Percentiles rank a stretch among this genome's conserved stretches.
These are phyloP conservation scores for Tillandsia leiboldiana DNA, from an alignment of 176 grass and related monocot species.

Conservation along the genomic window DNA sequence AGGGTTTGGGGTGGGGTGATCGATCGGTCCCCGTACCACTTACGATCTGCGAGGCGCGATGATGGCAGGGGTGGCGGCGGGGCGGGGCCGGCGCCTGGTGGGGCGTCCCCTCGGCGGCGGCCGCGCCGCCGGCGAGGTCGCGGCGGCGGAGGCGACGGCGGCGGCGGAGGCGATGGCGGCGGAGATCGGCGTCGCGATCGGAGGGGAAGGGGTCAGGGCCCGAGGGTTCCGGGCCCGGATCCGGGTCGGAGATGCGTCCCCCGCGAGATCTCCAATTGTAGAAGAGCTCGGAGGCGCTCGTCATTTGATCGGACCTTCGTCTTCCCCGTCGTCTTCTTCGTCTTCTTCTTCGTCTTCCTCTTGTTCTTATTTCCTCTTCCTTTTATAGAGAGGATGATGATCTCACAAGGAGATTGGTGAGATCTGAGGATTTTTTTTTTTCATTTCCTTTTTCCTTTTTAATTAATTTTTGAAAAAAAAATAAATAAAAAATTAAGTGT, in stretches of 20 bases:
- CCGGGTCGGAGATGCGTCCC: conserved; percentile 38
- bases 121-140: conserved; percentile 17
- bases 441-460: too few species aligned
- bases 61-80: conserved; percentile 20
- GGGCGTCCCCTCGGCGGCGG: conserved; percentile 12
- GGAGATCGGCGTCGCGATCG: conserved; percentile 23
- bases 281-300: conserved; percentile 91
- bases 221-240: conserved; percentile 23
- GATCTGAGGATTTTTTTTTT: too few species aligned
- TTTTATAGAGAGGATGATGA: too few species aligned
- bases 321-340: neutral
- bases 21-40: neutral
- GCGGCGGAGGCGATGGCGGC: conserved; percentile 23
- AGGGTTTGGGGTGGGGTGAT: neutral
- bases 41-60: conserved; percentile 16
- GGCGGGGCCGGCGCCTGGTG: conserved; percentile 19
- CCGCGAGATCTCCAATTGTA: conserved; percentile 47
- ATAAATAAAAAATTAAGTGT: too few species aligned
- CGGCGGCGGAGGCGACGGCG: conserved; percentile 32
- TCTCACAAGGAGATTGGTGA: too few species aligned
- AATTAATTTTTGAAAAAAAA: too few species aligned
- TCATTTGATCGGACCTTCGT: conserved; percentile 29
- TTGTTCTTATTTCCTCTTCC: neutral
- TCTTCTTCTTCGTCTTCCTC: neutral
- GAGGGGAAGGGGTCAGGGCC: conserved; percentile 18